These are phyloP conservation scores for Ruellia speciosa DNA, from an alignment of 305 asterid genomes.

Conservation along the genomic window DNA sequence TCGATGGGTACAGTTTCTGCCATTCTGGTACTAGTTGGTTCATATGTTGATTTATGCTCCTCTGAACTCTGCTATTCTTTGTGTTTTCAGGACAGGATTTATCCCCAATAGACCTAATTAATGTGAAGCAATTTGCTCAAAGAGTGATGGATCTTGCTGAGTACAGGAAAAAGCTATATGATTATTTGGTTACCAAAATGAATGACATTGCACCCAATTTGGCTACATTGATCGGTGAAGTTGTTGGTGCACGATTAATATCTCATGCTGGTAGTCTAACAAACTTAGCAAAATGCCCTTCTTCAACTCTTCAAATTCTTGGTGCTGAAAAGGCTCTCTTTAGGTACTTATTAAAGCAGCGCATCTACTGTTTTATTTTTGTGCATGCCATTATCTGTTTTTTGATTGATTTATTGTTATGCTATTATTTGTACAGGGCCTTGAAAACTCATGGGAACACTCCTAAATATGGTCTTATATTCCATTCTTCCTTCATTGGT, in stretches of 20 bases:
- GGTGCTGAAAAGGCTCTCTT: conserved; percentile 98
- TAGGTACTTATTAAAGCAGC: conserved; percentile 35
- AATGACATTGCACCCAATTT: conserved; percentile 87
- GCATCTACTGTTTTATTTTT: neutral
- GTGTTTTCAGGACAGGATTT: conserved; percentile 78
- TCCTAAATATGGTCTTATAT: conserved; percentile 91
- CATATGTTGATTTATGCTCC: neutral
- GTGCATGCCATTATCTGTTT: neutral
- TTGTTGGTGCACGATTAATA: conserved; percentile 90
- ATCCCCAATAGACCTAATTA: conserved; percentile 78
- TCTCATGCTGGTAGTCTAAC: conserved; percentile 98
- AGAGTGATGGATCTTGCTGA: conserved; percentile 93
- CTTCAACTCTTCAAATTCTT: conserved; percentile 94
- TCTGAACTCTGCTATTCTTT: conserved; percentile 1
- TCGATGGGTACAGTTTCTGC: conserved; percentile 62
- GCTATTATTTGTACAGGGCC: conserved; percentile 43
- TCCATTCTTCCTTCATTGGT: conserved; percentile 95
- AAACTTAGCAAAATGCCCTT: conserved; percentile 89
- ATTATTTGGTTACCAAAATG: conserved; percentile 84
- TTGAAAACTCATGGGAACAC: conserved; percentile 88
- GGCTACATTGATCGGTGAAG: conserved; percentile 95
- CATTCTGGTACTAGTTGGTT: conserved; percentile 12
- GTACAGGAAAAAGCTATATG: conserved; percentile 80
- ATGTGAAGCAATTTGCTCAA: conserved; percentile 88
- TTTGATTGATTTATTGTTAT: neutral